Percentiles rank a stretch among this genome's conserved stretches.
Evolutionary conservation across 148 eudicot species (phyloP).

Genomic region (Rhododendron molle): DNA sequence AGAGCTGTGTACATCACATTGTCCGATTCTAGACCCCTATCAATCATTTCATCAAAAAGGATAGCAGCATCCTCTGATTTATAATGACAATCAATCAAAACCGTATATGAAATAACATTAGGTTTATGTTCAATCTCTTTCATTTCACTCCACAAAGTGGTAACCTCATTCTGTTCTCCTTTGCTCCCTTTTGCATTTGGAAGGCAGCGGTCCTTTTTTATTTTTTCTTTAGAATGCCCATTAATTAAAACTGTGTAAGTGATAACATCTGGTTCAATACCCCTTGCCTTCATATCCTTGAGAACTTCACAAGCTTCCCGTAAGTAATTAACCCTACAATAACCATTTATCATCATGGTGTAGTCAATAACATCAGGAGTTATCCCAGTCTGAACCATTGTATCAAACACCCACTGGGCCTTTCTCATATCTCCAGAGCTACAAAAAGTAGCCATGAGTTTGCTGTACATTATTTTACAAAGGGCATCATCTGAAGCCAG

Average conservation of each 20-base stretch:
- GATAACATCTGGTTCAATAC: conserved; percentile 54
- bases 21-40: conserved; percentile 53
- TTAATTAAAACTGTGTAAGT: conserved; percentile 66
- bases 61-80: conserved; percentile 48
- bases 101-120: conserved; percentile 49
- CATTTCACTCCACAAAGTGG: conserved; percentile 34
- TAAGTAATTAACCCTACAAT: conserved; percentile 39
- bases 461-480: conserved; percentile 35
- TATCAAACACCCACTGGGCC: conserved; percentile 52
- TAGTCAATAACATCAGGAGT: conserved; percentile 53
- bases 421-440: conserved; percentile 43
- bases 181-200: conserved; percentile 5
- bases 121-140: conserved; percentile 36
- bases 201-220: conserved; percentile 4
- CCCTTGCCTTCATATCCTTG: conserved; percentile 52
- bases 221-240: conserved; percentile 35
- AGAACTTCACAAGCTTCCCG: conserved; percentile 47
- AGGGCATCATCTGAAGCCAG: conserved; percentile 29
- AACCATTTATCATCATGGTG: conserved; percentile 71
- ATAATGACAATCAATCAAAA: conserved; percentile 43
- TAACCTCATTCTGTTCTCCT: conserved; percentile 15
- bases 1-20: conserved; percentile 52
- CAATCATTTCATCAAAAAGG: conserved; percentile 54
- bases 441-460: conserved; percentile 48
- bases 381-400: conserved; percentile 39